Evolutionary conservation across 2,329 filamentous ascomycete genomes (phyloP), one percentile per base, ranked within the genome.

Genomic region (Diaporthe vaccinii): DNA sequence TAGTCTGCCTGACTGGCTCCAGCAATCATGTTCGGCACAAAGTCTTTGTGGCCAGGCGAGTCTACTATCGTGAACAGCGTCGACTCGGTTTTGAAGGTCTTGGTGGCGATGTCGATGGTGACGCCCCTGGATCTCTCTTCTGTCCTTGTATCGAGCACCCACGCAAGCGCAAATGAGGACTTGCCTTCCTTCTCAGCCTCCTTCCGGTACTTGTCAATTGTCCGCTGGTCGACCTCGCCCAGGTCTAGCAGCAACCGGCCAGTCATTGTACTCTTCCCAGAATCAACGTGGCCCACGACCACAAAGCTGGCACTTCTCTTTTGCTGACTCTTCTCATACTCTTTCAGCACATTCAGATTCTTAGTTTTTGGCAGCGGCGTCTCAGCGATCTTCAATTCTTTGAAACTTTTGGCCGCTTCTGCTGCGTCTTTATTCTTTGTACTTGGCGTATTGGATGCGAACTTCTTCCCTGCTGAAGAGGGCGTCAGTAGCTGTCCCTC

Each of bases 21-120:
- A 2, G 96, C 96, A 82, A 99, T 98, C 97, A 99, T 99, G 83
- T 98, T 99, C 0, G 97, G 97, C 28, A 99, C 95, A 82, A 98
- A 99, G 82, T 99, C 97, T 76, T 93, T 91, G 84, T 99, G 97
- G 0, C 97, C 97, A 0, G 97, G 97, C 0, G 97, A 96, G 82
- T 99, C 97, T 6, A 99, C 89, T 61, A 99, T 98, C 1, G 97
- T 98, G 81, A 98, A 98, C 15, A 90, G 90, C 0, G 95, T 97
- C 70, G 90, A 93, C 1, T 94, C 92, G 0, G 97, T 99, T 82
- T 97, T 94, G 81, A 99, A 99, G 78, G 95, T 92, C 82, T 98
- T 98, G 25, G 94, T 98, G 12, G 97, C 96, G 80, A 98, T 97
- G 82, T 99, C 97, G 67, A 99, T 98, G 0, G 97, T 99, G 10